Evolutionary conservation across 2,329 filamentous ascomycete genomes (phyloP), one percentile per base, ranked within the genome.

Genomic region (Trichoderma endophyticum): DNA sequence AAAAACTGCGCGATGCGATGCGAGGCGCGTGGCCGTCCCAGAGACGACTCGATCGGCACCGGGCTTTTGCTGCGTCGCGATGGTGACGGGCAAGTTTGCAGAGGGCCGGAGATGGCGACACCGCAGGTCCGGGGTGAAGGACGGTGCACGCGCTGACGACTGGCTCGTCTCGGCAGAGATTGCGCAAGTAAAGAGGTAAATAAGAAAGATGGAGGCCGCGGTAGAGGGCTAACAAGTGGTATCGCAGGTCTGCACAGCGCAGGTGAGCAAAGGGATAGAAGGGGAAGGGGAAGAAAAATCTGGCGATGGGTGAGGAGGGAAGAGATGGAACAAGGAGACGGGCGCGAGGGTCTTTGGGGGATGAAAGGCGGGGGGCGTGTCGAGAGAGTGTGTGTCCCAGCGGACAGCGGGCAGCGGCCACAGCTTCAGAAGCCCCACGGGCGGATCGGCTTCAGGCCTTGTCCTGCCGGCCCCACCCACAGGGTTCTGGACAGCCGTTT

Each of bases 361-460:
- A 59, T 34, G 56, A 54, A 62, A 70, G 66, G 65, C 65, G 71
- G 71, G 67, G 68, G 71, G 71, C 62, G 71, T 71, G 68, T 65
- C 71, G 68, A 61, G 32, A 60, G 51, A 30, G 59, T n/a, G 56
- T 43, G 71, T 51, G 71, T 43, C 36, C 30, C 64, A 71, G 48
- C 51, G 69, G 69, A 60, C 36, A 71, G 70, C 70, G 71, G 71
- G 24, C 71, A 72, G 71, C 71, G 72, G 67, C 73, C 73, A 66
- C 71, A 73, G 73, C 71, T 56, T 63, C 54, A 39, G 72, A 70
- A 57, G 72, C 72, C 72, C 72, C 64, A 74, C 74, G 73, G 73
- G 74, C 71, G 74, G 71, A 75, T 75, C 74, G 74, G 74, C 74
- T 69, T 73, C 73, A 66, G 48, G 68, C 68, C 60, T 71, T 64